Percentiles rank a stretch among this genome's conserved stretches.
Evolutionary conservation across 768 basidiomycete genomes (phyloP).

Genomic region (Phylloporus sp.): DNA sequence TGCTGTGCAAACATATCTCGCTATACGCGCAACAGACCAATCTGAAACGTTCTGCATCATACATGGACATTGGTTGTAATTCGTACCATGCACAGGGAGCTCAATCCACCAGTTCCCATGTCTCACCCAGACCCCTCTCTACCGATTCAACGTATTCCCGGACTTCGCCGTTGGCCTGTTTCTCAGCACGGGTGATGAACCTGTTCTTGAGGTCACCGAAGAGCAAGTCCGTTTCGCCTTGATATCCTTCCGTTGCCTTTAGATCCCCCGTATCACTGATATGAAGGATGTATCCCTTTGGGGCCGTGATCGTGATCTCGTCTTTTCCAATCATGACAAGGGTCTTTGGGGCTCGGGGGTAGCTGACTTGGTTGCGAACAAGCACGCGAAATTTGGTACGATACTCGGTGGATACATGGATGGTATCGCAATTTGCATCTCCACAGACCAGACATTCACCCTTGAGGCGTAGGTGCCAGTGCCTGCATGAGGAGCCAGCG

Average conservation of each 20-base stretch:
- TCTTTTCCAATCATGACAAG: neutral
- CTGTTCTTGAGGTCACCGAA: neutral
- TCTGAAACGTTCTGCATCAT: neutral
- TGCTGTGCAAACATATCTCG: too few species aligned
- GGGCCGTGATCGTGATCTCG: neutral
- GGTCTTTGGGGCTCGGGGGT: neutral
- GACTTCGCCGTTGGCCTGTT: neutral
- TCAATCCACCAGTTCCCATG: neutral
- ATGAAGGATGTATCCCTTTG: neutral
- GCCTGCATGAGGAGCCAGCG: neutral
- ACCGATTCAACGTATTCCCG: neutral
- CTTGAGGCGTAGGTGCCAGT: neutral
- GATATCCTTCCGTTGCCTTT: neutral
- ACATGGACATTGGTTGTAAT: neutral
- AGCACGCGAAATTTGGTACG: neutral
- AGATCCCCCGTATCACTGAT: neutral
- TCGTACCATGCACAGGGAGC: neutral
- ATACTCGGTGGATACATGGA: slow-evolving; percentile 1
- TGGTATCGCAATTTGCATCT: neutral
- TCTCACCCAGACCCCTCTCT: neutral
- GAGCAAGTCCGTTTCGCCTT: neutral
- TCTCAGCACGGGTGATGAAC: neutral
- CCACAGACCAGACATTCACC: neutral
- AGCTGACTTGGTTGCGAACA: neutral
- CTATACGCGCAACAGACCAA: neutral